These are phyloP conservation scores for peach (Prunus persica) DNA, from an alignment of 306 rosid species.

Conservation along the genomic window Prunus_persica_NCBIv2 NC_034012.1:14147501-14148000, in stretches of 20 bases:
- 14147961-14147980: not conserved
- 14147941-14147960: not conserved
- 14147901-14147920: constrained; percentile 51
- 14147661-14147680: constrained; percentile 92
- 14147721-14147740: constrained; percentile 94
- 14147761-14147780: constrained; percentile 11
- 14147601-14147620: constrained; percentile 27
- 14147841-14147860: constrained; percentile 48
- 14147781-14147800: not conserved
- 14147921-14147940: not conserved
- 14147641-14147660: constrained; percentile 89
- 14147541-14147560: not conserved
- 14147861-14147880: constrained; percentile 95
- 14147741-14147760: constrained; percentile 6
- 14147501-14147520: constrained; percentile 90
- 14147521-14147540: constrained; percentile 67
- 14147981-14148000: not conserved
- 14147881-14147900: constrained; percentile 78
- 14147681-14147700: constrained; percentile 97
- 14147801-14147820: constrained; percentile 10
- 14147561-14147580: not conserved
- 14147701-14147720: constrained; percentile 87
- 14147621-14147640: constrained; percentile 78
- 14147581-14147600: constrained; percentile 9
- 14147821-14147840: not conserved